phyloP scores from a whole-genome alignment of 805 yeast species.

The Grigorovia transvaalensis region DNA sequence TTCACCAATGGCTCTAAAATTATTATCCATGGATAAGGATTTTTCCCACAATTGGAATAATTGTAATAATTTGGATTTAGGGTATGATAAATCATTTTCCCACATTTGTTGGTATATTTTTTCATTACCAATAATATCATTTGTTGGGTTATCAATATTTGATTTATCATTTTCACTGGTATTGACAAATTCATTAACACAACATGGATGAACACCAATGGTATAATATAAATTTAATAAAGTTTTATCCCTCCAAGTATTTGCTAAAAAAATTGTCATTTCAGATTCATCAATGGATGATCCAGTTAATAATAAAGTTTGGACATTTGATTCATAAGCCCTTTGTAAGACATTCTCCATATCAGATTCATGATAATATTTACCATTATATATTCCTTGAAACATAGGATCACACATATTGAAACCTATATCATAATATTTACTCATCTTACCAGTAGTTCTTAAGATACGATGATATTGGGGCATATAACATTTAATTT shows the following conservation, averaged over 20 bases:
- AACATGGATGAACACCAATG: conserved; percentile 93
- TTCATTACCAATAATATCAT: conserved; percentile 16
- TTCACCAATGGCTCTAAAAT: conserved; percentile 83
- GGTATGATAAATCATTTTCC: conserved; percentile 5
- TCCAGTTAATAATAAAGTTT: conserved; percentile 71
- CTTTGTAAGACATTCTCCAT: conserved; percentile 51
- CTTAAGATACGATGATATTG: neutral
- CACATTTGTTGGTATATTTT: conserved; percentile 3
- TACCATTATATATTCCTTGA: conserved; percentile 66
- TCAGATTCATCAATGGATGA: conserved; percentile 59
- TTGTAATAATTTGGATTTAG: conserved; percentile 26
- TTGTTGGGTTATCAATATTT: conserved; percentile 19
- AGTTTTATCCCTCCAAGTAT: conserved; percentile 19
- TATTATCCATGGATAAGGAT: conserved; percentile 38
- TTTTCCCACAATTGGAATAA: conserved; percentile 37
- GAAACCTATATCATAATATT: conserved; percentile 44
- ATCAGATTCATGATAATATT: conserved; percentile 58
- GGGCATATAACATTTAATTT: neutral
- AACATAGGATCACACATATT: conserved; percentile 88
- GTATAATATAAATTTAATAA: conserved; percentile 44
- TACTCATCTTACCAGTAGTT: neutral
- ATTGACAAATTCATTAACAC: conserved; percentile 45
- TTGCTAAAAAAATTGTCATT: conserved; percentile 49
- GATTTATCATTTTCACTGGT: conserved; percentile 16
- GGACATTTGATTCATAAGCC: conserved; percentile 57